Base-by-base conservation (phyloP, 2,329 filamentous ascomycete species). In the Alternaria solani region DNA sequence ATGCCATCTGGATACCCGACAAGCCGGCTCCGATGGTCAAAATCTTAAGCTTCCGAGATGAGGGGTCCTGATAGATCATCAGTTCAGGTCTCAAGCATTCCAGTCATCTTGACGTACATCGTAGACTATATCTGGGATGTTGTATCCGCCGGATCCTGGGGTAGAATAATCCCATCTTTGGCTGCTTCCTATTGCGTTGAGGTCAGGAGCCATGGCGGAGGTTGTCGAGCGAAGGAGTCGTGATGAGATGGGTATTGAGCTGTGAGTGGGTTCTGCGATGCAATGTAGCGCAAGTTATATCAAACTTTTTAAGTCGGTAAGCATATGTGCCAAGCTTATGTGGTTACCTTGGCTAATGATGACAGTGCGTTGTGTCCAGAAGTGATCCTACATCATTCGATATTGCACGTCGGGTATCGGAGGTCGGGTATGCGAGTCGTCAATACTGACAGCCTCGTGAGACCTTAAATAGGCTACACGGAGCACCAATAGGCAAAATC, bases 21-120 rank as follows among this genome's bases (percentile, higher is more conserved):
- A 84, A 75, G 6, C 82, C 83, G 4, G 79, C 82, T 30, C 83
- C 83, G 55, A 85, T 83, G 8, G 80, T 83, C 39, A 85, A 61
- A 2, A 84, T 79, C 42, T 78, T 81, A 25, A 85, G 58, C 62
- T 80, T 82, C 3, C 61, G 48, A 9, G 61, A 58, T 1, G 65
- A 59, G 5, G 67, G 65, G 14, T 69, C 65, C 67, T 68, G 4
- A 7, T 4, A 5, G 0, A 16, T 11, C 6, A n/a, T 55, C 6
- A 56, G 20, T 11, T 1, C 3, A 3, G 9, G 5, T 23, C 18
- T 25, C 1, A 16, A 12, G 6, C n/a, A 18, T 28, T 14, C 5
- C 9, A 36, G 8, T 5, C 18, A 28, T 20, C 1, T 4, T n/a
- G 12, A 39, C 63, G 57, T 30, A 72, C 71, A 66, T 80, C 73